phyloP scores from a whole-genome alignment of 164 flowering plant species.

The Hamamelis virginiana region DNA sequence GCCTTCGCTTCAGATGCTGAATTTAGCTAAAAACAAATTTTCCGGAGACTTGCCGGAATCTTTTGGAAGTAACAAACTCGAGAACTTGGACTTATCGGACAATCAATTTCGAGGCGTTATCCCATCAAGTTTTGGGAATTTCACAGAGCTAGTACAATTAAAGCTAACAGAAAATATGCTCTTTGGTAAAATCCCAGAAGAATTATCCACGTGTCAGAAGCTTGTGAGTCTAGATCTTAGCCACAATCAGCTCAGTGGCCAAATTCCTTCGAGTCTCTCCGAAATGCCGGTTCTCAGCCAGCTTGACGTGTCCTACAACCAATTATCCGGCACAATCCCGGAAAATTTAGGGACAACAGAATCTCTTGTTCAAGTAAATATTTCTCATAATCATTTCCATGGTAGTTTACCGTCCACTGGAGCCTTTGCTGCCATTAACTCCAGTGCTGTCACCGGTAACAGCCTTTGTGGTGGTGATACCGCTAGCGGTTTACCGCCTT shows the following conservation, averaged over 20 bases:
- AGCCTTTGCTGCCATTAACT: slow-evolving; percentile 65
- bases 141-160: slow-evolving; percentile 54
- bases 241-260: slow-evolving; percentile 55
- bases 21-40: slow-evolving; percentile 51
- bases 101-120: slow-evolving; percentile 60
- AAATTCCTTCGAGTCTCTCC: slow-evolving; percentile 48
- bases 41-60: slow-evolving; percentile 56
- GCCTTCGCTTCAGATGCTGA: slow-evolving; percentile 74
- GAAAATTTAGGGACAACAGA: slow-evolving; percentile 44
- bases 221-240: slow-evolving; percentile 68
- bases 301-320: slow-evolving; percentile 68
- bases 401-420: slow-evolving; percentile 69
- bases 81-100: slow-evolving; percentile 67
- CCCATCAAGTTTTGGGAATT: slow-evolving; percentile 41
- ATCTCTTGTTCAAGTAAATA: slow-evolving; percentile 65
- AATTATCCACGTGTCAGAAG: slow-evolving; percentile 55
- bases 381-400: slow-evolving; percentile 65
- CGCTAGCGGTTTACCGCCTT: slow-evolving; percentile 55
- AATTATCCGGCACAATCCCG: slow-evolving; percentile 64
- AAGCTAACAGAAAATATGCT: slow-evolving; percentile 52
- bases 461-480: slow-evolving; percentile 58
- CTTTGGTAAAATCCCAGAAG: slow-evolving; percentile 59
- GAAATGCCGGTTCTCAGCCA: slow-evolving; percentile 66
- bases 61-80: slow-evolving; percentile 49
- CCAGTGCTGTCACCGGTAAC: slow-evolving; percentile 63